These are phyloP conservation scores for Helminthosporium solani DNA, from an alignment of 2,329 filamentous ascomycete genomes.

Conservation along the genomic window DNA sequence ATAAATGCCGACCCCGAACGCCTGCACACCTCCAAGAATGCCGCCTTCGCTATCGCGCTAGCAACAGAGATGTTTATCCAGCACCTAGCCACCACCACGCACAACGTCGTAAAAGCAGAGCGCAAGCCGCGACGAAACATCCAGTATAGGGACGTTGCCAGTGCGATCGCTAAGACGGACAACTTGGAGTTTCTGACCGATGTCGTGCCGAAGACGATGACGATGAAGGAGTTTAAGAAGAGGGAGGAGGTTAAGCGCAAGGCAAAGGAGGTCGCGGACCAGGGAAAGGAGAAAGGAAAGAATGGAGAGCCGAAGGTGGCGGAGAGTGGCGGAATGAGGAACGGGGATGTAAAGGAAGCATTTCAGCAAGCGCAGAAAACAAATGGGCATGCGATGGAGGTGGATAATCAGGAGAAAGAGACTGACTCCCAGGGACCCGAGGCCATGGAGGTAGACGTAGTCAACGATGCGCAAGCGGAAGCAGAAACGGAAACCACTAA, in stretches of 20 bases:
- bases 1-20: conserved; percentile 79
- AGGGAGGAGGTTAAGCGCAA: conserved; percentile 46
- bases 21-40: conserved; percentile 83
- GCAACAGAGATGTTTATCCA: conserved; percentile 97
- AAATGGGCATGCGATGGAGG: conserved; percentile 2
- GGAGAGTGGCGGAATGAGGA: not conserved
- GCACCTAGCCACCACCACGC: conserved; percentile 79
- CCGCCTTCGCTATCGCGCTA: conserved; percentile 88
- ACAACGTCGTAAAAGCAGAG: conserved; percentile 87
- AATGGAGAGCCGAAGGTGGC: not conserved
- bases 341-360: not conserved
- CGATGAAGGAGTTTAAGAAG: conserved; percentile 77
- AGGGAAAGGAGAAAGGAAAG: conserved; percentile 37
- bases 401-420: not conserved
- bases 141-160: conserved; percentile 92
- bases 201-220: conserved; percentile 81
- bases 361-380: not conserved
- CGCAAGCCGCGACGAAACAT: conserved; percentile 90
- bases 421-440: not conserved
- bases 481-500: conserved; percentile 21
- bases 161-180: conserved; percentile 82
- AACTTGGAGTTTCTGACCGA: conserved; percentile 94
- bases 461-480: conserved; percentile 15
- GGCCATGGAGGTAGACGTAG: not conserved
- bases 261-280: conserved; percentile 15